Evolutionary conservation across 2,329 filamentous ascomycete genomes (phyloP).

Genomic region (Cladosporium colombiae): DNA sequence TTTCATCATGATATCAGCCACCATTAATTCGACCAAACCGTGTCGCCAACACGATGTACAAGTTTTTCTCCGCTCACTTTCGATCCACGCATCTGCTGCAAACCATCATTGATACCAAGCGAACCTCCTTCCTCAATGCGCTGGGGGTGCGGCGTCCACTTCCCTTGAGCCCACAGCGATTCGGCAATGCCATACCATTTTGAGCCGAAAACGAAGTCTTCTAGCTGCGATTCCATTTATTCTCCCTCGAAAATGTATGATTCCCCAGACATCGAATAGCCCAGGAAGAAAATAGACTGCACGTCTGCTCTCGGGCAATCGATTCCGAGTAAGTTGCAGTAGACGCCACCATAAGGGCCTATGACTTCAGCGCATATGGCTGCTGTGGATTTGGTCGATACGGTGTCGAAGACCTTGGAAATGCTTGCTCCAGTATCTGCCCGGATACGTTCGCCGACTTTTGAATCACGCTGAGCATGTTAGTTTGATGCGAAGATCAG

Average conservation of each 20-base stretch:
- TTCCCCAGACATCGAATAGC: slow-evolving; percentile 23
- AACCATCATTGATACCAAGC: slow-evolving; percentile 41
- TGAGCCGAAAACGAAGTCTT: slow-evolving; percentile 31
- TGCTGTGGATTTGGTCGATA: slow-evolving; percentile 19
- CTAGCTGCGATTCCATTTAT: slow-evolving; percentile 33
- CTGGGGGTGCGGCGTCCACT: slow-evolving; percentile 21
- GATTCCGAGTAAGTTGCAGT: slow-evolving; percentile 23
- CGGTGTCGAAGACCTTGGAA: slow-evolving; percentile 44
- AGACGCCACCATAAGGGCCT: slow-evolving; percentile 19
- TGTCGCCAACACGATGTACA: slow-evolving; percentile 38
- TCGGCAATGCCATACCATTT: not conserved
- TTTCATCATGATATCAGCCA: too few relatives aligned
- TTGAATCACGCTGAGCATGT: not conserved
- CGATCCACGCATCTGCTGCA: slow-evolving; percentile 41
- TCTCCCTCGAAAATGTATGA: slow-evolving; percentile 42
- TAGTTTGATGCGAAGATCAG: not conserved
- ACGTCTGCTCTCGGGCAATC: not conserved
- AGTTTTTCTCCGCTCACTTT: slow-evolving; percentile 48
- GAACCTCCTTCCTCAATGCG: slow-evolving; percentile 42
- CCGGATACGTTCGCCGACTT: slow-evolving; percentile 41
- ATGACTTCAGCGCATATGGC: slow-evolving; percentile 22
- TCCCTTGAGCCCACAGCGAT: not conserved
- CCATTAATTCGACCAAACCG: not conserved
- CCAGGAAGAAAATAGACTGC: slow-evolving; percentile 22
- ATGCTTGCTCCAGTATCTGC: slow-evolving; percentile 43